Evolutionary conservation across 176 grass and related monocot genomes (phyloP).

Genomic region (Aegilops tauschii): DNA sequence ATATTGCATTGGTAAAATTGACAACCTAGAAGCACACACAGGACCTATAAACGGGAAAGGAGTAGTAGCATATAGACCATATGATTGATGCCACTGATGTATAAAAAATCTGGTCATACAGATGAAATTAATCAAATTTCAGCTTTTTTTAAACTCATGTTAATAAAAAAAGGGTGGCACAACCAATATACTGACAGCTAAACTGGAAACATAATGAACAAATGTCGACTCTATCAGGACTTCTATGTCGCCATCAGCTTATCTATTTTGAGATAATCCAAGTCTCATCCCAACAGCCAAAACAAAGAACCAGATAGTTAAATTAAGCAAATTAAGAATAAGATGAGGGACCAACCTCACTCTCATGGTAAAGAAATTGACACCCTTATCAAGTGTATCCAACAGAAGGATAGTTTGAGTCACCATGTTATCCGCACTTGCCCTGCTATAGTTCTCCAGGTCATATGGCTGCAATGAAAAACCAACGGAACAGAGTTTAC

Average conservation of each 20-base stretch:
- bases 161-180: background rate
- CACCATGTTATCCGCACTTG: slow-evolving; percentile 78
- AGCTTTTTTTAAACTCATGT: background rate
- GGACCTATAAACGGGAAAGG: too few relatives aligned
- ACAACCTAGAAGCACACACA: too few relatives aligned
- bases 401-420: slow-evolving; percentile 81
- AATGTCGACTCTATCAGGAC: background rate
- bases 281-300: background rate
- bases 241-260: background rate
- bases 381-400: slow-evolving; percentile 80
- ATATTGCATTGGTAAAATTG: too few relatives aligned
- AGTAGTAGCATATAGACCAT: background rate
- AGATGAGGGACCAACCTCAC: slow-evolving; percentile 52
- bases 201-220: background rate
- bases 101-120: too few relatives aligned
- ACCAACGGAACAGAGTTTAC: background rate
- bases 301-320: background rate
- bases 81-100: background rate
- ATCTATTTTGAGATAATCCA: background rate
- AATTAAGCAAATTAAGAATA: background rate
- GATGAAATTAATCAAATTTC: background rate
- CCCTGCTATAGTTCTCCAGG: slow-evolving; percentile 26
- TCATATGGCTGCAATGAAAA: slow-evolving; percentile 50
- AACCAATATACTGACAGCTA: background rate
- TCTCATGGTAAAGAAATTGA: slow-evolving; percentile 88